Base-by-base conservation (phyloP, 495 filamentous ascomycete species). In the Penicillium desertorum region DNA sequence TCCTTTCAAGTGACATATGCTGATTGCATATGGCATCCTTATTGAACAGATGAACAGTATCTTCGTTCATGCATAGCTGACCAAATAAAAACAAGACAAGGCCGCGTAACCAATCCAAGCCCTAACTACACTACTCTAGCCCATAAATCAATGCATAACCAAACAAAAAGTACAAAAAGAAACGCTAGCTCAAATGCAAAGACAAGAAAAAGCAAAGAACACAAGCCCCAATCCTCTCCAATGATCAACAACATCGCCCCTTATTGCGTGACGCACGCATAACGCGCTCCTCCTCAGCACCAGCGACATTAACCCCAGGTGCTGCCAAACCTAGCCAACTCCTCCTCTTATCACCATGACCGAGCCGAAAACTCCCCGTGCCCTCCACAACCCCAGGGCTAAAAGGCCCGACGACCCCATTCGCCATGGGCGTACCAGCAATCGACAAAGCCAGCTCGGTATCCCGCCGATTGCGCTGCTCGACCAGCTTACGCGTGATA, bases 401-500 rank as follows among this genome's bases (percentile, higher is more conserved):
- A 39, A 61, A 59, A n/a, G 61, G 59, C 2, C 61, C 56, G 8
- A 60, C 25, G 22, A 37, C 42, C 1, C 53, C 58, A 19, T 41
- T 51, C 19, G 44, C 62, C 29, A 56, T 22, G 51, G 64, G 78
- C 71, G 64, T 85, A 77, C 66, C 83, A 69, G 43, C 59, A 20
- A 42, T 46, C 27, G 66, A 70, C 32, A 69, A 50, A 41, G 79
- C 79, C 56, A 86, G 78, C 59, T 84, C 80, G 41, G 86, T 84
- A 67, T 75, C 67, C 11, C 76, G 71, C 44, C 83, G 85, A 65
- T 88, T 82, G 62, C 89, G 85, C 79, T 94, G 91, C 78, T 97
- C 93, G 30, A 98, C 93, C 54, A 98, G 79, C 72, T 96, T 96
- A 65, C 94, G 77, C 37, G 93, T 91, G 39, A 97, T 94, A 17